phyloP scores from a whole-genome alignment of 176 grass and related monocot genomes.

The Otatea glauca region DNA sequence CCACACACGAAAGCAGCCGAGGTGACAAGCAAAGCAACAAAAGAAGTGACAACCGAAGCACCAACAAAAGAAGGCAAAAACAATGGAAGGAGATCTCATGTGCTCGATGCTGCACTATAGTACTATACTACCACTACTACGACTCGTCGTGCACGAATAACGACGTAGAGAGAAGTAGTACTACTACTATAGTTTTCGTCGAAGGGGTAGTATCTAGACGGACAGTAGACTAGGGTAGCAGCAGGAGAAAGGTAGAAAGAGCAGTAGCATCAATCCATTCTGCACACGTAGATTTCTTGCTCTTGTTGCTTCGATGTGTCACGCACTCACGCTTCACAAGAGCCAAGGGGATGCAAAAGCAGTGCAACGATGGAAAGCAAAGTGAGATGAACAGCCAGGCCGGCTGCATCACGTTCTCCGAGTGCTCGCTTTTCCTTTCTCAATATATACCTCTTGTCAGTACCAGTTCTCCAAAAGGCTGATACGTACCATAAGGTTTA shows the following conservation, averaged over 20 bases:
- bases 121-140: neutral
- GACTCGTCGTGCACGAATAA: neutral
- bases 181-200: neutral
- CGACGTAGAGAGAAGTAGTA: neutral
- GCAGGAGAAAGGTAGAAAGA: constrained; percentile 6
- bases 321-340: constrained; percentile 40
- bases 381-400: neutral
- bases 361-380: neutral
- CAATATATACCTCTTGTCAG: neutral
- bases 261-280: neutral
- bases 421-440: neutral
- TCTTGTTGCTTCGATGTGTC: constrained; percentile 29
- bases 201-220: neutral
- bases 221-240: neutral
- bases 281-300: constrained; percentile 15
- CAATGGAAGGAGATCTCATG: neutral
- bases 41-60: neutral
- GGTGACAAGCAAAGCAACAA: constrained; percentile 42
- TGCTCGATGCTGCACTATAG: constrained; percentile 14
- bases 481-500: neutral
- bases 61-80: constrained; percentile 6
- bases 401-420: constrained; percentile 1
- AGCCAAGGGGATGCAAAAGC: neutral
- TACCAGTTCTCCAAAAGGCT: neutral
- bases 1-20: neutral